Evolutionary conservation across 2,329 filamentous ascomycete genomes (phyloP).

Genomic region (Xylaria polymorpha): DNA sequence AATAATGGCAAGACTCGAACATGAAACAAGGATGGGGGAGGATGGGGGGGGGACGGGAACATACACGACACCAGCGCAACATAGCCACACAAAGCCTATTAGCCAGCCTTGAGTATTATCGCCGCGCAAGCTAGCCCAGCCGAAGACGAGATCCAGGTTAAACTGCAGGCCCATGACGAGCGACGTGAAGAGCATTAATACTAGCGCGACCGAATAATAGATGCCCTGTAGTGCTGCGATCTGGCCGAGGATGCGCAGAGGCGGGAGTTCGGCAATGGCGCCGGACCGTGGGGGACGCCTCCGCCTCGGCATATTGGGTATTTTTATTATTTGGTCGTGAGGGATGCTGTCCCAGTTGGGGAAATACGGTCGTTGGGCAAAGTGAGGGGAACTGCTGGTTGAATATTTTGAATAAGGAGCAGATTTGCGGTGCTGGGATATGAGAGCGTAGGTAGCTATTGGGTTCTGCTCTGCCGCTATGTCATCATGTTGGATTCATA

Average conservation of each 20-base stretch:
- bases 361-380: background rate
- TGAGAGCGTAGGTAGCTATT: background rate
- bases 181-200: slow-evolving; percentile 68
- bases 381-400: slow-evolving; percentile 1
- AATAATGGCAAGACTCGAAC: background rate
- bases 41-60: too few species aligned
- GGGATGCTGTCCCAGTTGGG: background rate
- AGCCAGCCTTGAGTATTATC: slow-evolving; percentile 73
- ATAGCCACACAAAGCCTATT: slow-evolving; percentile 67
- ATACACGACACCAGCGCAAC: slow-evolving; percentile 64
- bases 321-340: background rate
- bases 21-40: too few species aligned
- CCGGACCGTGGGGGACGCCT: slow-evolving; percentile 69
- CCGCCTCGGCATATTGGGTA: slow-evolving; percentile 60
- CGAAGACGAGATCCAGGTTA: slow-evolving; percentile 65
- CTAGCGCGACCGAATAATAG: slow-evolving; percentile 64
- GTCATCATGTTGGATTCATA: slow-evolving; percentile 40
- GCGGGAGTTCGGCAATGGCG: slow-evolving; percentile 70
- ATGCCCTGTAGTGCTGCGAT: slow-evolving; percentile 67
- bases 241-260: slow-evolving; percentile 68
- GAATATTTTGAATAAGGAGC: slow-evolving; percentile 31
- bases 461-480: slow-evolving; percentile 35
- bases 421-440: slow-evolving; percentile 36
- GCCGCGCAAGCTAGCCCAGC: slow-evolving; percentile 68
- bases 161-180: slow-evolving; percentile 69